phyloP scores from a whole-genome alignment of 345 rosid species.

The Gossypium stocksii region DNA sequence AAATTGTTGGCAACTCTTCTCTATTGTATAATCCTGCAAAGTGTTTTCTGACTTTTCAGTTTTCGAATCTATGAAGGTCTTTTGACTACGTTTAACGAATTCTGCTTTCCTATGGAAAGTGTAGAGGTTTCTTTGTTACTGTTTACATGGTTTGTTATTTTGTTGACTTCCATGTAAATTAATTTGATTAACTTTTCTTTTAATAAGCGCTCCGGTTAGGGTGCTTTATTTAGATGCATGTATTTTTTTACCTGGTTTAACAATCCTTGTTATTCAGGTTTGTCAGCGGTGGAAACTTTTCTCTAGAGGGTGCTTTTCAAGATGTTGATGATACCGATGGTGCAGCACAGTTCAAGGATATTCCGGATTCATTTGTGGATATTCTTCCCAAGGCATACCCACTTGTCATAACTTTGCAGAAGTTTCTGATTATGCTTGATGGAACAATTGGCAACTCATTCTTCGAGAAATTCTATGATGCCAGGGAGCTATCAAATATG shows the following conservation, averaged over 20 bases:
- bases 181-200: neutral
- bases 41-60: neutral
- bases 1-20: neutral
- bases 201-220: neutral
- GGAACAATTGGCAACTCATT: constrained; percentile 43
- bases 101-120: neutral
- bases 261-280: constrained; percentile 28
- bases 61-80: neutral
- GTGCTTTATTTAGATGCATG: neutral
- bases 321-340: constrained; percentile 31
- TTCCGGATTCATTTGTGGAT: constrained; percentile 39
- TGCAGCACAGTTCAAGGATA: constrained; percentile 32
- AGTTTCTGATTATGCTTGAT: constrained; percentile 59
- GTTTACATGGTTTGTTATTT: neutral
- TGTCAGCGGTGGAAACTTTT: constrained; percentile 24
- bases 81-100: neutral
- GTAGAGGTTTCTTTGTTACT: neutral
- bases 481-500: constrained; percentile 21
- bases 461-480: constrained; percentile 40
- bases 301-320: constrained; percentile 15
- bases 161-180: neutral
- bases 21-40: neutral
- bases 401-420: constrained; percentile 46
- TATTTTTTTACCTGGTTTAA: neutral
- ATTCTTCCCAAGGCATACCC: constrained; percentile 35